Percentiles rank a stretch among this genome's conserved stretches.
phyloP scores from a whole-genome alignment of 805 yeast species.

The Grigorovia transvaalensis region DNA sequence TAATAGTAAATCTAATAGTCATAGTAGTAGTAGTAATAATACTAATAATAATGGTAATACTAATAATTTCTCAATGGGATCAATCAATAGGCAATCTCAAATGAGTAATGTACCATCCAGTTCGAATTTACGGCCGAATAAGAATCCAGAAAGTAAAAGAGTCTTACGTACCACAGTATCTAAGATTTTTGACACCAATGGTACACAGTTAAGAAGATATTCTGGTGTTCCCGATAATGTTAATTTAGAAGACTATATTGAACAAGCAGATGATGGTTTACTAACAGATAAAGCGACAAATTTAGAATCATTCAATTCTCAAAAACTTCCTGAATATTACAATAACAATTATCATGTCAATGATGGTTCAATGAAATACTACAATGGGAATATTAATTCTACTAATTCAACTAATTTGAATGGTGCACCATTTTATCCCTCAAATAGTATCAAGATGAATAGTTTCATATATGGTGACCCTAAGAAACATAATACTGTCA shows the following conservation, averaged over 20 bases:
- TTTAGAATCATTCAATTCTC: neutral
- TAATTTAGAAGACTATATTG: conserved; percentile 35
- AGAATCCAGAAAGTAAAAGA: conserved; percentile 10
- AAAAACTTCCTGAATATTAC: neutral
- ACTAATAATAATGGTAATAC: neutral
- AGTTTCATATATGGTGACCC: conserved; percentile 3
- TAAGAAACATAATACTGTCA: conserved; percentile 1
- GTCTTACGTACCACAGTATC: conserved; percentile 60
- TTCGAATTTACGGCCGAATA: conserved; percentile 1
- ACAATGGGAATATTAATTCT: neutral
- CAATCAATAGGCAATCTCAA: neutral
- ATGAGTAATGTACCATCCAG: neutral
- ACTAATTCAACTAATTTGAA: neutral
- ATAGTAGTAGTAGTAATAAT: neutral
- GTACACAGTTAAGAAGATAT: conserved; percentile 61
- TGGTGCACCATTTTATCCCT: neutral
- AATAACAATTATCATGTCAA: neutral
- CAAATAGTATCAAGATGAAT: conserved; percentile 5
- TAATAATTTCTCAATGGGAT: neutral
- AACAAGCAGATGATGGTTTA: conserved; percentile 30
- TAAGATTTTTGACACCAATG: conserved; percentile 61
- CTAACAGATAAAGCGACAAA: conserved; percentile 1
- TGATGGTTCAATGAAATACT: neutral
- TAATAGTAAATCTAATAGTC: neutral
- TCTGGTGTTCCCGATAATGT: conserved; percentile 60